Base-by-base conservation (phyloP, 495 filamentous ascomycete genomes). In the Podospora bellae-mahoneyi region DNA sequence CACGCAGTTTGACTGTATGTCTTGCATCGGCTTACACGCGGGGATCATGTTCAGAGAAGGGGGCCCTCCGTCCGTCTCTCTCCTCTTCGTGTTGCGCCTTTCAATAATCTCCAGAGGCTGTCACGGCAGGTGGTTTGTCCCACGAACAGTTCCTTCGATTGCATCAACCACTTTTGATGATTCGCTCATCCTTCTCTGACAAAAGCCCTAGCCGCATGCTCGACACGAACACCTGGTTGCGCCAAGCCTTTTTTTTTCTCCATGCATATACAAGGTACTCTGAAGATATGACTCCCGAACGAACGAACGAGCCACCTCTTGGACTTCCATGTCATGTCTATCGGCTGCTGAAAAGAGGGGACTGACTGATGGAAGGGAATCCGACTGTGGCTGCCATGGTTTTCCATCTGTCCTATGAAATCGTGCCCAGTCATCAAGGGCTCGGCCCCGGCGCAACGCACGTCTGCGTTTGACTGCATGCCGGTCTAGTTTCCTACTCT, bases 371-470 rank as follows among this genome's bases (percentile, higher is more conserved):
- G 57, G 64, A 39, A 39, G 5, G 3, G 34, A 23, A 39, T 10
- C 34, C 34, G 34, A 1, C 34, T 10, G 34, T 39, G 34, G 34
- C 34, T 39, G 34, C 10, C 34, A 23, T 39, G 6, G 0, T 48
- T 48, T 13, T 48, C 2, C 5, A 13, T 13, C 62, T 65, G 67
- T 70, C 76, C 76, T 78, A 78, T 78, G 69, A 67, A 70, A 76
- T 75, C 70, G 69, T 78, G 77, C 75, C 77, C 75, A 73, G 75
- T 78, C 77, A 78, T 78, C 77, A 76, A 71, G 19, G 19, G 23
- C 23, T 58, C 55, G n/a, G 55, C 55, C 26, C n/a, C n/a, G 5
- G n/a, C n/a, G 71, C 74, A 69, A 67, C 74, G 64, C 72, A 76
- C 66, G 69, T 74, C 71, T 74, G 72, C 69, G 69, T 74, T 75